Base-by-base conservation (phyloP, 1,284 basidiomycete species). In the Stygiomarasmius scandens region DNA sequence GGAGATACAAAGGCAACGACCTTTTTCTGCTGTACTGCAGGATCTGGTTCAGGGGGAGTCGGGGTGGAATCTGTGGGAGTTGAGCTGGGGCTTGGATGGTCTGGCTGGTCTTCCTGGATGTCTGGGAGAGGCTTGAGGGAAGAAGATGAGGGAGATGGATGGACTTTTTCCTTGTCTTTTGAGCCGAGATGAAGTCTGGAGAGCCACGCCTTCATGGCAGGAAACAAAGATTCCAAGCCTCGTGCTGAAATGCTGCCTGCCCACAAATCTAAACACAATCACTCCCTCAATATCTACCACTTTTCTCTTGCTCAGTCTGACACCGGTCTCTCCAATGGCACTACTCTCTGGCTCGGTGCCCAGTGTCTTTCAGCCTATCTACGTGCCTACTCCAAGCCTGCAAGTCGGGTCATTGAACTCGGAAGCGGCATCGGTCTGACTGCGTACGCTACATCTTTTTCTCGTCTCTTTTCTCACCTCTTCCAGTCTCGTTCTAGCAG, bases 311-410 rank as follows among this genome's bases (percentile, higher is more conserved):
- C 69, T 1, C 89, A 91, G 72, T 75, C 70, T 58, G 76, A 85
- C 70, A 78, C 87, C 65, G 84, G 85, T 23, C 67, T 71, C 9
- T 84, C 87, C 43, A 94, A 92, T 19, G 94, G 93, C 19, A 93
- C 92, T n/a, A 86, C 91, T 1, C 83, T 96, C 55, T 96, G 94
- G 94, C 85, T 94, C 55, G 86, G 87, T 43, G 89, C 84, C 0
- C 93, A 95, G 71, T 82, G 88, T 64, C 80, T 94, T 36, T 80
- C 89, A 8, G 69, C 79, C 49, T 92, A 85, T 67, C 77, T 93
- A n/a, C 71, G 77, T 19, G 38, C 62, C 61, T 62, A 61, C n/a
- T n/a, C n/a, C 44, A 68, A 68, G 52, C 60, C 63, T 49, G 70
- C 71, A 51, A 79, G 76, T 34, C 75, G 74, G 55, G 88, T 82